Base-by-base conservation (phyloP, 2,329 filamentous ascomycete genomes). In the Periconia sp. region DNA sequence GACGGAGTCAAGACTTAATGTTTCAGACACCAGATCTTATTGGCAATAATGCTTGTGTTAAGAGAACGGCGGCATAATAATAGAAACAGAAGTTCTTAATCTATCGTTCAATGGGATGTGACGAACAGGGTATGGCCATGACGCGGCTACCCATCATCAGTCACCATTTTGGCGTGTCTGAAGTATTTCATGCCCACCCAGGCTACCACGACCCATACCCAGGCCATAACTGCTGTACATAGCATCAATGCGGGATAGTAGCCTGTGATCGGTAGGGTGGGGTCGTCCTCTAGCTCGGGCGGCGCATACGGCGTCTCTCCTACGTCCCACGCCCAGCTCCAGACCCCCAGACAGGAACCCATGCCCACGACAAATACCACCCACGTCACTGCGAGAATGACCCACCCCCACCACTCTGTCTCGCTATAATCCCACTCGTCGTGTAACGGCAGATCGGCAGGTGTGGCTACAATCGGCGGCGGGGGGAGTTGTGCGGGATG, bases 131-230 rank as follows among this genome's bases (percentile, higher is more conserved):
- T n/a, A 7, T 16, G 25, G n/a, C 36, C 12, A 30, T 30, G 36
- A 39, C 7, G 25, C 19, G 32, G 39, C 44, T 65, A 68, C 22
- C 59, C 58, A 36, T 83, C 80, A 25, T 83, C 81, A 15, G 78
- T 79, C 32, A 79, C 89, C 64, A 97, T 95, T 75, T 96, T 96
- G 23, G 94, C 92, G 77, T 99, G 94, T 57, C 92, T 85, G 66
- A 99, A 99, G 71, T 97, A 97, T 70, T 99, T 99, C 92, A 99
- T 97, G 17, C 94, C 94, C 35, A 97, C 87, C 94, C 94, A 99
- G 9, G 95, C 94, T 44, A 95, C 86, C 10, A 96, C 84, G 13
- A 97, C 94, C 94, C 94, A 99, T 5, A 97, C 90, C 94, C 94
- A 99, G 13, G 92, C 91, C 89, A 99, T 96, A 19, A 99, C 89